These are phyloP conservation scores for Macrophomina pseudophaseolina DNA, from an alignment of 2,329 filamentous ascomycete genomes.

Conservation along the genomic window DNA sequence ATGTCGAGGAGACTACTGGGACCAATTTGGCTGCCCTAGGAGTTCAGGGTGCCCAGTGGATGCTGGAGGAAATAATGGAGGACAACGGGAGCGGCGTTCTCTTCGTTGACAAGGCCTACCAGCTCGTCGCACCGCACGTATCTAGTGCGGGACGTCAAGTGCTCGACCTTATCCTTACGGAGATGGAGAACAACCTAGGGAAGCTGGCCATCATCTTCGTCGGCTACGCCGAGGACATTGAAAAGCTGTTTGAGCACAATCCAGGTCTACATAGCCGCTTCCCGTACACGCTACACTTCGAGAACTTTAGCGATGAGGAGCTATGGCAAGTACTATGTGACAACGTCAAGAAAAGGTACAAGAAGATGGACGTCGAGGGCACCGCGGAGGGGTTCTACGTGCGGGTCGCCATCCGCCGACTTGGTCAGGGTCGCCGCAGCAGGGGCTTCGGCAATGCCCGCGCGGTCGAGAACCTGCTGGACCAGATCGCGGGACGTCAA, in stretches of 20 bases:
- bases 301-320: constrained; percentile 71
- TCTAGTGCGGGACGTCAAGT: constrained; percentile 62
- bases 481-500: constrained; percentile 63
- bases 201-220: constrained; percentile 75
- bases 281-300: constrained; percentile 68
- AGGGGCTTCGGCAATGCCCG: constrained; percentile 77
- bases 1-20: not conserved
- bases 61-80: constrained; percentile 53
- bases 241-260: constrained; percentile 73
- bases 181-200: constrained; percentile 73
- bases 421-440: constrained; percentile 66
- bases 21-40: not conserved
- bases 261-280: constrained; percentile 73
- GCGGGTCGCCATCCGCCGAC: constrained; percentile 21
- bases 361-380: constrained; percentile 58
- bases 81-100: constrained; percentile 67
- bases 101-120: constrained; percentile 82
- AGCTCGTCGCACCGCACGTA: constrained; percentile 66
- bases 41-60: not conserved
- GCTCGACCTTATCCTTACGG: constrained; percentile 72
- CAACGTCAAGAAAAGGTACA: constrained; percentile 23
- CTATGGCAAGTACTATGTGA: constrained; percentile 42
- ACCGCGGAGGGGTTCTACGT: not conserved
- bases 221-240: constrained; percentile 76
- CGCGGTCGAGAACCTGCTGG: constrained; percentile 66